Base-by-base conservation (phyloP, 1,284 basidiomycete genomes). In the Mycena citricolor region DNA sequence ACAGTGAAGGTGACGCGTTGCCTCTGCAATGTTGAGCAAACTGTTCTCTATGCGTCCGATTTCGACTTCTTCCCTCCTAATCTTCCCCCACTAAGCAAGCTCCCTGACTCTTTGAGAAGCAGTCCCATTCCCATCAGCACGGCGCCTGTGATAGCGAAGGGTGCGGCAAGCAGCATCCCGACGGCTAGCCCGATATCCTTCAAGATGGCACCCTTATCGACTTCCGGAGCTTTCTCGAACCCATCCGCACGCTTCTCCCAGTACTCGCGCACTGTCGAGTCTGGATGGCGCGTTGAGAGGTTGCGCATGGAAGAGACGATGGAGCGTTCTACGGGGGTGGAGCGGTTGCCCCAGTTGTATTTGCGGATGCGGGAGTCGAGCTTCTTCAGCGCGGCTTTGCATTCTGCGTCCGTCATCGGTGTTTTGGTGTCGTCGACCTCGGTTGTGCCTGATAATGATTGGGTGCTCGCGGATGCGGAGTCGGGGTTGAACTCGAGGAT, bases 341-440 rank as follows among this genome's bases (percentile, higher is more conserved):
- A 44, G 17, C 28, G 32, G 12, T 38, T 47, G 25, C 31, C 42
- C 44, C 41, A 46, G 30, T 51, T 51, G 49, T 44, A 51, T 38
- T 51, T 43, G n/a, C 41, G 37, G 30, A 51, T 32, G 37, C 34
- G 39, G 6, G 16, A n/a, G 23, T 44, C 31, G 2, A 51, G 49
- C 42, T 20, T 39, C 23, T 41, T 29, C 22, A 51, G 31, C 31
- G 47, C 44, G 8, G 12, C 17, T 34, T 44, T 17, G 44, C 49
- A 51, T 21, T 51, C 32, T 12, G n/a, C 41, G 10, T 47, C 49
- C 16, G 7, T 29, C 24, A 41, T 17, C n/a, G n/a, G n/a, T n/a
- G n/a, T n/a, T n/a, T n/a, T n/a, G n/a, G n/a, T n/a, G n/a, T n/a
- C n/a, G n/a, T n/a, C n/a, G n/a, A n/a, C n/a, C n/a, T n/a, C n/a